phyloP scores from a whole-genome alignment of 345 rosid species.

The Eucalyptus sideroxylon region DNA sequence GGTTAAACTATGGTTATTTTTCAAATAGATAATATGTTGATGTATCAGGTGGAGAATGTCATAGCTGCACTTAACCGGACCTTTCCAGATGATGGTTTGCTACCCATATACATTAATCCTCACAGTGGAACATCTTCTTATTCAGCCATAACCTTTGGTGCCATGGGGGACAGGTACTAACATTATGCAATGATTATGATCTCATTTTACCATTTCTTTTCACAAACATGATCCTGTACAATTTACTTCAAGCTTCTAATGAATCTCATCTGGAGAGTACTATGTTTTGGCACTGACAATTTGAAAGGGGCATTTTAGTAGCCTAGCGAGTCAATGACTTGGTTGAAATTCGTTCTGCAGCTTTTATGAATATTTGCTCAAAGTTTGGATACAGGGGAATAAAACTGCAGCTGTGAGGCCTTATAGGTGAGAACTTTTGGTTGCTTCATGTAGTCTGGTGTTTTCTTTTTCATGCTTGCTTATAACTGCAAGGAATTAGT shows the following conservation, averaged over 20 bases:
- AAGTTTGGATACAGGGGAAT: conserved; percentile 96
- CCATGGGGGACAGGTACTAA: conserved; percentile 97
- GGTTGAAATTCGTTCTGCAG: conserved; percentile 21
- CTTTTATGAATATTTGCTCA: conserved; percentile 96
- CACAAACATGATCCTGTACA: neutral
- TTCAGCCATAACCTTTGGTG: conserved; percentile 89
- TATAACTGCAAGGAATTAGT: neutral
- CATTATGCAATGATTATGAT: neutral
- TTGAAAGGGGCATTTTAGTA: neutral
- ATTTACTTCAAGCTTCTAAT: neutral
- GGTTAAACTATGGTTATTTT: neutral
- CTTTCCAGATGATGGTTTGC: conserved; percentile 90
- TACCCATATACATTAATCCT: conserved; percentile 81
- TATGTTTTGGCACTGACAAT: neutral
- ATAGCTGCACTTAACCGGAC: conserved; percentile 56
- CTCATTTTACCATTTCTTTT: neutral
- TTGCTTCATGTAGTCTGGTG: neutral
- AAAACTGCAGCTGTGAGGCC: conserved; percentile 61
- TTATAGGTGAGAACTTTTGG: conserved; percentile 48
- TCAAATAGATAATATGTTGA: neutral
- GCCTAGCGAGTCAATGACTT: neutral
- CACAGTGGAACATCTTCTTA: conserved; percentile 40
- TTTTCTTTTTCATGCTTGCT: neutral
- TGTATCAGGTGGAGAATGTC: conserved; percentile 74
- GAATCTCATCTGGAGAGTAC: neutral